Evolutionary conservation across 1,139 yeast genomes (phyloP), one percentile per base, ranked within the genome.

Genomic region (Spencermartinsiella ligniputridi): DNA sequence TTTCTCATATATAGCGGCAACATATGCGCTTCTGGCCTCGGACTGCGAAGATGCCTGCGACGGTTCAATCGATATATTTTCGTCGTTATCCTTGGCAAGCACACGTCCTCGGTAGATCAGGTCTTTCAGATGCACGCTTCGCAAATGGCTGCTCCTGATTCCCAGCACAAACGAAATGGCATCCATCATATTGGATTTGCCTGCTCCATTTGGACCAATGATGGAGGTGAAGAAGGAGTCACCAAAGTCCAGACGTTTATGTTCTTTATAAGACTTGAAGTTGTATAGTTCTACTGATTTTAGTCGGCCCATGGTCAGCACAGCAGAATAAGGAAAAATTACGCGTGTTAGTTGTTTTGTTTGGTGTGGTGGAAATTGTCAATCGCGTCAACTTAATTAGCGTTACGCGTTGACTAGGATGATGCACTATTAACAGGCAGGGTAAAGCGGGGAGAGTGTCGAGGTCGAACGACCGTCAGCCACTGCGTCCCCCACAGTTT

Each of bases 131-230:
- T 79, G 79, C 21, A 75, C 71, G 2, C 97, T 87, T 56, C 99
- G 75, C 50, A 94, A 70, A 49, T 86, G 92, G 25, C 75, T 69
- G 15, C 94, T 79, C 55, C 84, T 73, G 41, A 92, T 81, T 17
- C 99, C 99, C 29, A 94, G 72, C 12, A 92, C 98, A 62, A 92
- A 92, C 2, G 97, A 88, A 15, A 90, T 89, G 37, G 97, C 97
- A 63, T 90, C 97, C 97, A 90, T 90, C 90, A 90, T 83, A 60
- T 92, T 92, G 39, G 96, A 86, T 68, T 92, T 92, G 12, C 99
- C 99, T 1, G 97, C 85, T 15, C 98, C 98, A 73, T 94, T 94
- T 13, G 98, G 97, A 1, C 99, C 99, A 47, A 94, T 86, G 50
- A 92, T 87, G 39, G 95, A 84, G 1, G 96, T 87, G 68, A 94